These are phyloP conservation scores for Erigeron philadelphicus DNA, from an alignment of 140 eudicot species.

Conservation along the genomic window DNA sequence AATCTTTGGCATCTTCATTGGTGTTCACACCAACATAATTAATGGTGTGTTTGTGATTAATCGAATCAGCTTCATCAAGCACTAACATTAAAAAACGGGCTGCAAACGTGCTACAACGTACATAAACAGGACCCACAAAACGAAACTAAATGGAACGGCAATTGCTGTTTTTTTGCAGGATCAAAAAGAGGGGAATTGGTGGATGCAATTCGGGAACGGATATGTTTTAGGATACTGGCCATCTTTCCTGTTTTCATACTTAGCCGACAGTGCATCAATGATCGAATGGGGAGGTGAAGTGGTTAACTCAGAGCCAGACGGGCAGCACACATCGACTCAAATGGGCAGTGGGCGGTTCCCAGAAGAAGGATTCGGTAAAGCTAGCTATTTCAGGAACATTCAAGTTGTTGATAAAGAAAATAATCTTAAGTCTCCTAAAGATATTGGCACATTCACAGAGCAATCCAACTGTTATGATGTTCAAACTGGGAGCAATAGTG, in stretches of 20 bases:
- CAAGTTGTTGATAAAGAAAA: slow-evolving; percentile 80
- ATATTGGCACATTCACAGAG: slow-evolving; percentile 79
- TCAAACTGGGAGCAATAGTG: slow-evolving; percentile 76
- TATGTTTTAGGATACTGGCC: slow-evolving; percentile 91
- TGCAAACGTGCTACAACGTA: not conserved
- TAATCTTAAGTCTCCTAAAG: slow-evolving; percentile 72
- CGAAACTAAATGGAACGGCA: not conserved
- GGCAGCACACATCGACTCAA: slow-evolving; percentile 80
- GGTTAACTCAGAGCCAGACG: slow-evolving; percentile 68
- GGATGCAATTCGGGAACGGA: slow-evolving; percentile 92
- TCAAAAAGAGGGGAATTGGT: slow-evolving; percentile 91
- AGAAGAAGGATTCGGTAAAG: slow-evolving; percentile 80
- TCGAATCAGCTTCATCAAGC: slow-evolving; percentile 23
- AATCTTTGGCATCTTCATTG: slow-evolving; percentile 38
- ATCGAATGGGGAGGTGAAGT: slow-evolving; percentile 94
- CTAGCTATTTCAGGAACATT: slow-evolving; percentile 85
- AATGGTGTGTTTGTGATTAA: slow-evolving; percentile 32
- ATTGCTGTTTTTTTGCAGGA: slow-evolving; percentile 37
- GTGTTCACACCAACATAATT: slow-evolving; percentile 24
- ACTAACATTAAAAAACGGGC: not conserved
- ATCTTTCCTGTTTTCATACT: slow-evolving; percentile 69
- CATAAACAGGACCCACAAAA: not conserved
- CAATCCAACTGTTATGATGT: slow-evolving; percentile 92
- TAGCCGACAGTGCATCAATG: slow-evolving; percentile 83
- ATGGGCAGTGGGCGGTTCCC: slow-evolving; percentile 99